Percentiles rank a stretch among this genome's conserved stretches.
These are phyloP conservation scores for Suhomyces xylopsoci DNA, from an alignment of 805 yeast genomes.

Conservation along the genomic window DNA sequence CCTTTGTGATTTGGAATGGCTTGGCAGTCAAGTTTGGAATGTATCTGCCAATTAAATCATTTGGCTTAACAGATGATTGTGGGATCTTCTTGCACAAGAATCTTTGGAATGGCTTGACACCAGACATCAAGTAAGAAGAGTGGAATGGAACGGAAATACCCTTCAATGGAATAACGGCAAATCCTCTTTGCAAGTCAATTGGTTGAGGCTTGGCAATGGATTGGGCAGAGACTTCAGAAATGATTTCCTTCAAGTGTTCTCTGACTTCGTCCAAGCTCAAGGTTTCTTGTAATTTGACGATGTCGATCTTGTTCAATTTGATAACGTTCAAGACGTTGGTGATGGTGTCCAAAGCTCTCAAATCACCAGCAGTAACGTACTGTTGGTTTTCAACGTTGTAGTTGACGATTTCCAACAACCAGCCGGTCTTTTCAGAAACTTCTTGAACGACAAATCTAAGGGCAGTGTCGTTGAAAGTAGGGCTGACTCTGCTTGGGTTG, in stretches of 20 bases:
- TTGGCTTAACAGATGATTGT: conserved; percentile 91
- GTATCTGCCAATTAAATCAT: conserved; percentile 89
- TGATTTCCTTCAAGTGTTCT: conserved; percentile 84
- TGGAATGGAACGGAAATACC: conserved; percentile 99
- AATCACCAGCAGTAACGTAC: conserved; percentile 98
- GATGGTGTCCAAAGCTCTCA: conserved; percentile 89
- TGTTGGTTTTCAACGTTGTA: conserved; percentile 97
- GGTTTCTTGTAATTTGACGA: conserved; percentile 78
- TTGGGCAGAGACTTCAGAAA: conserved; percentile 78
- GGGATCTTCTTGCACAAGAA: conserved; percentile 95
- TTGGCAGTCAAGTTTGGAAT: conserved; percentile 98
- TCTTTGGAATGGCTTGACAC: conserved; percentile 98
- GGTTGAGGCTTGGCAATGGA: conserved; percentile 92
- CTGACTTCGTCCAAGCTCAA: conserved; percentile 85
- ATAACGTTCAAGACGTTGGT: conserved; percentile 90
- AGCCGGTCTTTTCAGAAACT: conserved; percentile 76
- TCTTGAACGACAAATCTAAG: conserved; percentile 91
- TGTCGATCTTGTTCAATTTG: conserved; percentile 91
- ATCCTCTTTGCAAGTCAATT: conserved; percentile 94
- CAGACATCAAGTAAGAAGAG: conserved; percentile 95
- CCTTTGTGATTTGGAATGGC: conserved; percentile 94
- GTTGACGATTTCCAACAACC: conserved; percentile 98
- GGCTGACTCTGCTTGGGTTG: conserved; percentile 88
- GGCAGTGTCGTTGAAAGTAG: conserved; percentile 90
- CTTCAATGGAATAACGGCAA: conserved; percentile 95